Evolutionary conservation across 2,329 filamentous ascomycete species (phyloP).

Genomic region (Aspergillus tubingensis): DNA sequence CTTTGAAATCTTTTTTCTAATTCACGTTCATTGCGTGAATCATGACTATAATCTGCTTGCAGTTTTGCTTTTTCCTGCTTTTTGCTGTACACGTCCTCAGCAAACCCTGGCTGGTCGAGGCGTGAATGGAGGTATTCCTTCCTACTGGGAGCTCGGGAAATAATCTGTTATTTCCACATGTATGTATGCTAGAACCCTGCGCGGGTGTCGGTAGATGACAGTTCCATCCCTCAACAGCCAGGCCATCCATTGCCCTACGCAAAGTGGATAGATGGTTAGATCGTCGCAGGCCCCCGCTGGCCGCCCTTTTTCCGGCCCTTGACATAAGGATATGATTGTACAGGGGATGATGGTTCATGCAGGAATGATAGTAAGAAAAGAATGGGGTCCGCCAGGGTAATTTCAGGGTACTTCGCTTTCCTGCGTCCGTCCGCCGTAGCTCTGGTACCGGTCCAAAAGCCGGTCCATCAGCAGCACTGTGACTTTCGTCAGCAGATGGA

Average conservation of each 20-base stretch:
- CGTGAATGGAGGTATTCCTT: not conserved
- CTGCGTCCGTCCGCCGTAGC: conserved; percentile 24
- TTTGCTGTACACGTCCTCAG: not conserved
- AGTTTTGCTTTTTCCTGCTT: not conserved
- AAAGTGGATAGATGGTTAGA: not conserved
- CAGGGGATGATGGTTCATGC: not conserved
- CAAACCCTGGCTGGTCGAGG: not conserved
- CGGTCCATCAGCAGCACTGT: conserved; percentile 38
- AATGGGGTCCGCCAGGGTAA: not conserved
- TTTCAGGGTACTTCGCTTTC: conserved; percentile 23
- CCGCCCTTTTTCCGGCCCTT: not conserved
- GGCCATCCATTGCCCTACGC: not conserved
- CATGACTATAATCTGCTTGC: not conserved
- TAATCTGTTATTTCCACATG: conserved; percentile 1
- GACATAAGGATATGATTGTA: not conserved
- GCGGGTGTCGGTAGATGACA: conserved; percentile 6
- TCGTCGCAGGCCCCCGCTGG: not conserved
- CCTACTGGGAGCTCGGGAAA: conserved; percentile 5
- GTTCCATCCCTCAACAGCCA: conserved; percentile 6
- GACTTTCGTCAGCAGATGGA: conserved; percentile 19
- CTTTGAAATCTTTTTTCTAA: not conserved
- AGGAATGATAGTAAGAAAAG: not conserved
- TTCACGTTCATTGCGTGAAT: not conserved
- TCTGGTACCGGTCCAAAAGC: conserved; percentile 34
- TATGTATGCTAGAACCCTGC: conserved; percentile 7